Evolutionary conservation across 345 rosid species (phyloP).

Genomic region (Eucalyptus regnans): DNA sequence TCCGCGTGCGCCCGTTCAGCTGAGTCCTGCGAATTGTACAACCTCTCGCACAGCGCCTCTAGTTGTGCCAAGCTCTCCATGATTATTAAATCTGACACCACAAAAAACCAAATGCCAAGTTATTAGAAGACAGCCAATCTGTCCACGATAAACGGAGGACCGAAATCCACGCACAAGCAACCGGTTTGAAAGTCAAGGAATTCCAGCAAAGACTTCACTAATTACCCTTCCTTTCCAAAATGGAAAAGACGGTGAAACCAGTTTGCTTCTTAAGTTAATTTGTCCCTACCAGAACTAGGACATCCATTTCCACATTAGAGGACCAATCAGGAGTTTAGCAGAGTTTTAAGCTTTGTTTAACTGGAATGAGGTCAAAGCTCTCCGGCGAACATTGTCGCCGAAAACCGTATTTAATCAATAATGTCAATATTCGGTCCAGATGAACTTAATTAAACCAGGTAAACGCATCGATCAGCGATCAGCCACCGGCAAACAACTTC

Average conservation of each 20-base stretch:
- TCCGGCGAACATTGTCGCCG: neutral
- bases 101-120: neutral
- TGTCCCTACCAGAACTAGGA: neutral
- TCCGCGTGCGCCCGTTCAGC: slow-evolving; percentile 91
- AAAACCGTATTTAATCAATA: neutral
- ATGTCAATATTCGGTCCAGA: neutral
- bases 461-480: neutral
- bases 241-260: neutral
- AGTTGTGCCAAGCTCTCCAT: slow-evolving; percentile 99
- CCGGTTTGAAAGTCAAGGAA: neutral
- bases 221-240: neutral
- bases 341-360: neutral
- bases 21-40: slow-evolving; percentile 89
- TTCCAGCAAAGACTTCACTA: neutral
- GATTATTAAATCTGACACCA: neutral
- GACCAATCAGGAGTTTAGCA: neutral
- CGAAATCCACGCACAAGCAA: neutral
- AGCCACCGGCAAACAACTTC: neutral
- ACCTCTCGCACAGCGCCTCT: slow-evolving; percentile 94
- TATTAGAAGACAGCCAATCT: neutral
- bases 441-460: neutral
- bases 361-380: neutral
- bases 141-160: neutral
- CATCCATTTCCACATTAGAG: neutral
- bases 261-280: neutral